Conservation (phyloP, 2,329 filamentous ascomycete genomes). For the Hypoxylon rubiginosum region DNA sequence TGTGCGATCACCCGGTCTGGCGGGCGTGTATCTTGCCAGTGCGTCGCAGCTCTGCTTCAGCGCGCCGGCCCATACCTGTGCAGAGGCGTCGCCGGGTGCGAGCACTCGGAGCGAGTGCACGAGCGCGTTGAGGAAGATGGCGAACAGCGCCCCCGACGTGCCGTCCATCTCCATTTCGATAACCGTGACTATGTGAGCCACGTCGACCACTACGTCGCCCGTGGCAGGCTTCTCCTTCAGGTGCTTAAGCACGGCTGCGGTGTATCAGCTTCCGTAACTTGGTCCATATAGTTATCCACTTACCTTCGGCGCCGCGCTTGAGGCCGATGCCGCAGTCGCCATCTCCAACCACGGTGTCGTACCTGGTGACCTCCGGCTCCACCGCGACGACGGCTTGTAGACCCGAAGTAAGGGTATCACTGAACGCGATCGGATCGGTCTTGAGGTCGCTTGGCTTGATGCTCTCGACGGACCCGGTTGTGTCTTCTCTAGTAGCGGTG, state of each 20-base stretch:
- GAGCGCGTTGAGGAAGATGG: constrained; percentile 91
- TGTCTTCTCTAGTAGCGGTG: constrained; percentile 60
- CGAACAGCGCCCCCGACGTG: constrained; percentile 72
- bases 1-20: constrained; percentile 88
- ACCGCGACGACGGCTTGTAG: constrained; percentile 73
- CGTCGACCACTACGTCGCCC: constrained; percentile 67
- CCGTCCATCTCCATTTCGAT: constrained; percentile 72
- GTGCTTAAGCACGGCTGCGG: constrained; percentile 65
- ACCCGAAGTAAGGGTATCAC: constrained; percentile 66
- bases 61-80: constrained; percentile 70
- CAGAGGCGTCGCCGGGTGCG: constrained; percentile 56
- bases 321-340: constrained; percentile 91
- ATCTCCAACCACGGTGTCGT: constrained; percentile 87
- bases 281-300: constrained; percentile 37
- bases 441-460: constrained; percentile 62
- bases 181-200: constrained; percentile 66
- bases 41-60: constrained; percentile 78
- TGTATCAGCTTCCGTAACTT: constrained; percentile 12
- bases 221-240: constrained; percentile 60
- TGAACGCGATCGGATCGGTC: constrained; percentile 66
- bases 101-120: constrained; percentile 70
- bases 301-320: constrained; percentile 85
- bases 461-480: constrained; percentile 49
- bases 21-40: constrained; percentile 87
- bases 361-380: constrained; percentile 79